A percentile compares a stretch with the other conserved stretches of the same genome.
phyloP scores from a whole-genome alignment of 495 filamentous ascomycete species.

The Penicillium cosmopolitanum region DNA sequence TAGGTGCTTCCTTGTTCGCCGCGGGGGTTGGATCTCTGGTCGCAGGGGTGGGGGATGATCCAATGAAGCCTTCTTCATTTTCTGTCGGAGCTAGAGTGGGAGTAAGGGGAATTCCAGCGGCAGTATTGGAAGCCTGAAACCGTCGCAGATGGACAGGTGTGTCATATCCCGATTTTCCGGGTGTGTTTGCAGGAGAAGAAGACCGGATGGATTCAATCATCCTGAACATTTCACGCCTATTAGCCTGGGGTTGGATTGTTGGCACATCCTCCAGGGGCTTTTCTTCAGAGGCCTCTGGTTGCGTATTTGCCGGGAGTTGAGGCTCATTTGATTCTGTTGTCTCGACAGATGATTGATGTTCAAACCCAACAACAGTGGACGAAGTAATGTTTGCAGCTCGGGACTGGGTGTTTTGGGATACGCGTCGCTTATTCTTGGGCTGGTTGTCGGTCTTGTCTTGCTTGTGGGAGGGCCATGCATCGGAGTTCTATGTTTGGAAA shows the following conservation, averaged over 20 bases:
- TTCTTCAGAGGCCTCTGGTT: conserved; percentile 4
- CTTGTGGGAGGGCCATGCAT: not conserved
- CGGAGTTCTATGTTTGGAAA: not conserved
- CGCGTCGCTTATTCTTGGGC: not conserved
- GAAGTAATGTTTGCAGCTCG: conserved; percentile 24
- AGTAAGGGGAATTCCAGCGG: conserved; percentile 45
- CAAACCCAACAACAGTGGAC: conserved; percentile 28
- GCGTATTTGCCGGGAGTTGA: conserved; percentile 15
- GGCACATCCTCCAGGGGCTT: conserved; percentile 1
- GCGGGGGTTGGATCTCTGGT: conserved; percentile 44
- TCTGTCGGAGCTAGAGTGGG: conserved; percentile 48
- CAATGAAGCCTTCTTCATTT: conserved; percentile 65
- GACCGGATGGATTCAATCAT: conserved; percentile 74
- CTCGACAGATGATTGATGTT: conserved; percentile 9
- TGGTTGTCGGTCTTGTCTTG: not conserved
- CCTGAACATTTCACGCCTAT: conserved; percentile 58
- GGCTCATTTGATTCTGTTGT: conserved; percentile 18
- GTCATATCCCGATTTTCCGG: conserved; percentile 37
- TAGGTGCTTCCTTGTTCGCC: conserved; percentile 20
- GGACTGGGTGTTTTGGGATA: not conserved
- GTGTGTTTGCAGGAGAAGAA: conserved; percentile 49
- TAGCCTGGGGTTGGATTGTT: conserved; percentile 53
- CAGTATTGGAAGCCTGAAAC: conserved; percentile 26
- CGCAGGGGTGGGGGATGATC: conserved; percentile 81
- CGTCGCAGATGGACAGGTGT: conserved; percentile 40